These are phyloP conservation scores for Orbilia blumenaviensis DNA, from an alignment of 2,329 filamentous ascomycete genomes.

Conservation along the genomic window DNA sequence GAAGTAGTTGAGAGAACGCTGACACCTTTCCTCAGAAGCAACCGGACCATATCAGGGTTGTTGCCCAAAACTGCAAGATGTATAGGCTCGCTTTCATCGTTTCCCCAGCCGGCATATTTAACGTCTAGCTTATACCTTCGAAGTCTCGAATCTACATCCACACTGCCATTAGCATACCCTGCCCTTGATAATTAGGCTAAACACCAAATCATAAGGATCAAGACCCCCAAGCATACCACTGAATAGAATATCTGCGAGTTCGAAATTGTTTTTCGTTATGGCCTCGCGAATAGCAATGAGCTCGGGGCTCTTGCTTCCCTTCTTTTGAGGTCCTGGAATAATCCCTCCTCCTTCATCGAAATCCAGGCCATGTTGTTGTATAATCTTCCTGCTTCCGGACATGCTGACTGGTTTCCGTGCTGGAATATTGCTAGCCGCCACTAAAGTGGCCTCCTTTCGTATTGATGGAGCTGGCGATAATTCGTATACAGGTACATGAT, in stretches of 20 bases:
- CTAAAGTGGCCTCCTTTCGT: not conserved
- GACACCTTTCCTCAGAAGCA: constrained; percentile 12
- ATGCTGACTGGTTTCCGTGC: not conserved
- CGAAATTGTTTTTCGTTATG: not conserved
- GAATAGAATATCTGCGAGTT: not conserved
- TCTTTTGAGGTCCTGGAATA: not conserved
- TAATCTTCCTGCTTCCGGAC: not conserved
- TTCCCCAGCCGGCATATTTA: not conserved
- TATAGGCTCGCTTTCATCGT: not conserved
- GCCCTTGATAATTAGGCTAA: not conserved
- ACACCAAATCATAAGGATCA: not conserved
- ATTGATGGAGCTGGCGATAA: not conserved
- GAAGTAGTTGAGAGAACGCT: not conserved
- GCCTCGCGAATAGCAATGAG: not conserved
- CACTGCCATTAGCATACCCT: not conserved
- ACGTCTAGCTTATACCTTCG: not conserved
- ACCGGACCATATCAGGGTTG: not conserved
- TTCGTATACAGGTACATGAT: not conserved
- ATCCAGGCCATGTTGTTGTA: not conserved
- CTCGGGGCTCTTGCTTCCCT: not conserved
- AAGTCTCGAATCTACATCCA: not conserved
- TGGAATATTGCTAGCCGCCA: not conserved
- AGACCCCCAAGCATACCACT: not conserved
- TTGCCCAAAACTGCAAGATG: not conserved
- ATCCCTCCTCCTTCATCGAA: not conserved